Evolutionary conservation across 495 filamentous ascomycete genomes (phyloP).

Genomic region (Talaromyces thailandensis): DNA sequence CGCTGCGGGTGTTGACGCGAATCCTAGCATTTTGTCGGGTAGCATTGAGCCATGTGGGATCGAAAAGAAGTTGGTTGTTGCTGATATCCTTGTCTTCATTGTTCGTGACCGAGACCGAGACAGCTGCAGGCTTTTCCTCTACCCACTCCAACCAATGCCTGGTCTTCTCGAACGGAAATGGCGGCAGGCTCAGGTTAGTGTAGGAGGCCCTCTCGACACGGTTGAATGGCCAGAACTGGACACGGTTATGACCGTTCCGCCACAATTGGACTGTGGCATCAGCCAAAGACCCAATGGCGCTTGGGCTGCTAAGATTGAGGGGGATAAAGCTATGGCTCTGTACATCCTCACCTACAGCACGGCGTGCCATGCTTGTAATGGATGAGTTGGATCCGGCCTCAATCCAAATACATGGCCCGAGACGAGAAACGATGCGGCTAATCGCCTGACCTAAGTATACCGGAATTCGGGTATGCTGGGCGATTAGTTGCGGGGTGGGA

Average conservation of each 20-base stretch:
- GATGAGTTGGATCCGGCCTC: slow-evolving; percentile 30
- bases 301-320: not conserved
- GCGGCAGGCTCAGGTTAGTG: slow-evolving; percentile 16
- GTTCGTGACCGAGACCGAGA: not conserved
- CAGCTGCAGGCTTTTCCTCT: not conserved
- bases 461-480: slow-evolving; percentile 24
- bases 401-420: slow-evolving; percentile 20
- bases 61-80: not conserved
- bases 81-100: too few species aligned
- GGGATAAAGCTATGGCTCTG: too few species aligned
- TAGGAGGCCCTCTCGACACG: slow-evolving; percentile 6
- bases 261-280: slow-evolving; percentile 18
- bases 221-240: slow-evolving; percentile 26
- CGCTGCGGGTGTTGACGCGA: too few species aligned
- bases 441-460: slow-evolving; percentile 35
- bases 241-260: slow-evolving; percentile 9
- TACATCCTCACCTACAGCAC: slow-evolving; percentile 4
- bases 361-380: slow-evolving; percentile 19
- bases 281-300: slow-evolving; percentile 3
- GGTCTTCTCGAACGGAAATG: slow-evolving; percentile 25
- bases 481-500: slow-evolving; percentile 11
- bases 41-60: not conserved
- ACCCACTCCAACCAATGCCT: slow-evolving; percentile 22
- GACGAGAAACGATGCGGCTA: slow-evolving; percentile 14
- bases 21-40: not conserved